Base-by-base conservation (phyloP, 2,329 filamentous ascomycete species). In the Exophiala calicioides region DNA sequence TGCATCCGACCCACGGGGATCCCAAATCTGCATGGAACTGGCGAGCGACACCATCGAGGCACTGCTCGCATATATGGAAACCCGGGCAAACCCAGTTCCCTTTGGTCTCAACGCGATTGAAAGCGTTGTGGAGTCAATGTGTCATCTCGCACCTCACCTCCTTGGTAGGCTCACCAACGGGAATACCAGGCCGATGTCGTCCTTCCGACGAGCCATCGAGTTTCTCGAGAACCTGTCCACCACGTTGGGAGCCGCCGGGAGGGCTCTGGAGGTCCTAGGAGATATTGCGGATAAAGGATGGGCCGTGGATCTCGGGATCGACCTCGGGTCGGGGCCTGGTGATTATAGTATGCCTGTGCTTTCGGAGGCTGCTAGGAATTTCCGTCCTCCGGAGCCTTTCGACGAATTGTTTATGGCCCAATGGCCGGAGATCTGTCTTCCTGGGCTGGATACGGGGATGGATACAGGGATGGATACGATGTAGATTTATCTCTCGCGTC, bases 41-140 rank as follows among this genome's bases (percentile, higher is more conserved):
- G 20, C 36, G 4, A 39, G 24, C 19, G 36, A 39, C 16, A 39
- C 36, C 20, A 39, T 39, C 36, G 36, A 39, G 19, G 36, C 36
- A n/a, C 16, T 39, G n/a, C 21, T 39, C 15, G 36, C 21, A 10
- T 39, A 39, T 26, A 39, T 39, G 36, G 36, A 7, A n/a, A 18
- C 36, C 13, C 13, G 24, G 19, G 18, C 21, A n/a, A 39, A 39
- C 13, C 36, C 36, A 7, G 29, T 39, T 18, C 36, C 36, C 4
- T 39, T 39, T n/a, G 36, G 36, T 13, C 36, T 39, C 20, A 39
- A 39, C 21, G 36, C 36, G 5, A 26, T 39, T 10, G 36, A 39
- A 27, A 26, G 36, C 36, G 20, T 39, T 24, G 36, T 39, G 24
- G 36, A 39, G 23, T 26, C 13, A 20, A 39, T 39, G 15, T 39